Conservation (phyloP, 306 rosid genomes). For the Quillaja saponaria region DNA sequence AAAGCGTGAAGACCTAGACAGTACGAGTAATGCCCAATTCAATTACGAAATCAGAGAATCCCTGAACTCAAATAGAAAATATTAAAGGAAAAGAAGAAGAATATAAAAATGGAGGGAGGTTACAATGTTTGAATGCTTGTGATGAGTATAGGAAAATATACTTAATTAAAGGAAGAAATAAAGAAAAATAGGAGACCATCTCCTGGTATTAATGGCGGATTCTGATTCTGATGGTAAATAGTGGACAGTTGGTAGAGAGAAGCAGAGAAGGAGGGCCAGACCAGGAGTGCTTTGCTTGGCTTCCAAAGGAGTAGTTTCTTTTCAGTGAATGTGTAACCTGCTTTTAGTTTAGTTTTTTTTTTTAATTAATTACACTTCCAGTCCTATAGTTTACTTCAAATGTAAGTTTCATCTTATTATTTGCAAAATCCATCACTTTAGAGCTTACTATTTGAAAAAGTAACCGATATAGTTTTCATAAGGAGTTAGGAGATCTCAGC, state of each 20-base stretch:
- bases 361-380: no score
- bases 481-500: no score
- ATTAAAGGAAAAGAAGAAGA: not conserved
- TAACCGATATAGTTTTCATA: no score
- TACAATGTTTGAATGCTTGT: not conserved
- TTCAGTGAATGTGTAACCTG: conserved; percentile 26
- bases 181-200: conserved; percentile 17
- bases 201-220: conserved; percentile 25
- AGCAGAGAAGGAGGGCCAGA: no score
- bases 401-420: no score
- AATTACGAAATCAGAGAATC: conserved; percentile 37
- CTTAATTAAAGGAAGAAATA: not conserved
- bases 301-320: conserved; percentile 31
- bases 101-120: conserved; percentile 13
- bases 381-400: no score
- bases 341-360: not conserved
- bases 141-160: not conserved
- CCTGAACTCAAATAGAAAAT: conserved; percentile 21
- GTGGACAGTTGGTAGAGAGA: not conserved
- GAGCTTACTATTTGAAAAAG: no score
- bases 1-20: conserved; percentile 27
- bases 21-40: conserved; percentile 17
- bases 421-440: no score
- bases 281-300: conserved; percentile 31
- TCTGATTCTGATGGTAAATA: conserved; percentile 20